Evolutionary conservation across 345 rosid species (phyloP).

Genomic region (Acer saccharum): DNA sequence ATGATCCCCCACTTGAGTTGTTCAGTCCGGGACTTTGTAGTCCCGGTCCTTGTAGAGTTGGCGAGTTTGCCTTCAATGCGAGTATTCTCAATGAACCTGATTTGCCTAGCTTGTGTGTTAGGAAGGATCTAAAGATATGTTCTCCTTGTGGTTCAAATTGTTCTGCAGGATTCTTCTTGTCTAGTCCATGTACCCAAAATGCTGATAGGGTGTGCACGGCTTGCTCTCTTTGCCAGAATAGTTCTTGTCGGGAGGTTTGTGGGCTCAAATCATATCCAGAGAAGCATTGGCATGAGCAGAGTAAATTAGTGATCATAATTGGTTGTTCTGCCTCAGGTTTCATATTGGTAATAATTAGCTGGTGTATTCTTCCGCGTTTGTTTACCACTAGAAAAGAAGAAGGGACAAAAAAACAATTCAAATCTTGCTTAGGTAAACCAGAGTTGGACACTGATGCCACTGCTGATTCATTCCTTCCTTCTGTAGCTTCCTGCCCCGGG

Average conservation of each 20-base stretch:
- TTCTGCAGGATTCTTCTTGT: conserved; percentile 74
- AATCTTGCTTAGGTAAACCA: conserved; percentile 61
- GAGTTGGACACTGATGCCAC: conserved; percentile 46
- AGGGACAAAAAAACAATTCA: conserved; percentile 41
- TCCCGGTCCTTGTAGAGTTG: conserved; percentile 51
- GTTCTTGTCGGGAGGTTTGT: conserved; percentile 71
- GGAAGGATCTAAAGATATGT: conserved; percentile 71
- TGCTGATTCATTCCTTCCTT: conserved; percentile 37
- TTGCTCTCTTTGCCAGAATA: conserved; percentile 95
- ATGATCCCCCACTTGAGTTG: conserved; percentile 79
- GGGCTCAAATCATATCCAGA: conserved; percentile 45
- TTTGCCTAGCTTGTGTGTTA: conserved; percentile 66
- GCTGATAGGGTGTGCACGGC: conserved; percentile 75
- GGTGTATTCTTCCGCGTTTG: conserved; percentile 52
- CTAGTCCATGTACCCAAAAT: conserved; percentile 66
- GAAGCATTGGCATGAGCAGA: conserved; percentile 52
- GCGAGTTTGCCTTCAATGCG: conserved; percentile 81
- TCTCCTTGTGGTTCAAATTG: conserved; percentile 79
- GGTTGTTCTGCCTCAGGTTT: conserved; percentile 51
- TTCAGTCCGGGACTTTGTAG: conserved; percentile 86
- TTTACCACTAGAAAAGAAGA: conserved; percentile 40
- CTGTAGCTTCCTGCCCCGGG: conserved; percentile 53
- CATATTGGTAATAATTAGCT: conserved; percentile 45
- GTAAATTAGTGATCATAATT: conserved; percentile 40
- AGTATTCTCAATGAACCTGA: conserved; percentile 76